A percentile compares a stretch with the other conserved stretches of the same genome.
Evolutionary conservation across 139 green algal genomes (phyloP).

Genomic region (Volvox africanus): DNA sequence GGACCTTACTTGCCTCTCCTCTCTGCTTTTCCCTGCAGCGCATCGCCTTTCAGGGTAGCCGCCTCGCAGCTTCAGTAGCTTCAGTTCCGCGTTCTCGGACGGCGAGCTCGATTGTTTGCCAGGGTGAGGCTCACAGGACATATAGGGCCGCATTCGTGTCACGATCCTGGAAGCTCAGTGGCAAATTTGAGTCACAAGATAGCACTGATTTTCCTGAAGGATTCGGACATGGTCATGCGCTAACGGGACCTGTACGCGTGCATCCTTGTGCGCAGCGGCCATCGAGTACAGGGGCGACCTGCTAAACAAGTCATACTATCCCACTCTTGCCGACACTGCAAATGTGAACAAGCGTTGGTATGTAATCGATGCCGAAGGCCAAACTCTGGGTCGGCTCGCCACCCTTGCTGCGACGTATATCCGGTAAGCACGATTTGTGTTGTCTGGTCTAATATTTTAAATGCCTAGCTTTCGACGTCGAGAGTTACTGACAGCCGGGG

Average conservation of each 20-base stretch:
- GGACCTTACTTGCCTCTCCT: neutral
- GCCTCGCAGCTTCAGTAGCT: neutral
- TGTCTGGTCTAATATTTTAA: neutral
- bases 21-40: conserved; percentile 6
- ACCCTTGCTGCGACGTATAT: conserved; percentile 89
- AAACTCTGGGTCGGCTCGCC: conserved; percentile 94
- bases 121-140: conserved; percentile 22
- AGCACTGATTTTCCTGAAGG: too few species aligned
- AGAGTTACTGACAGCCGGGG: too few species aligned
- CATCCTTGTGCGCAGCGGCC: neutral
- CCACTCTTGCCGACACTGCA: conserved; percentile 83
- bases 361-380: conserved; percentile 94
- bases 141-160: neutral
- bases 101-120: conserved; percentile 25
- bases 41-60: conserved; percentile 29
- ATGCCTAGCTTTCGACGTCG: neutral
- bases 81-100: neutral
- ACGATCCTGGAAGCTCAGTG: too few species aligned
- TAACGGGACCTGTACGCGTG: too few species aligned
- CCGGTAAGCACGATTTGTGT: conserved; percentile 54
- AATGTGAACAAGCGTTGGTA: conserved; percentile 93
- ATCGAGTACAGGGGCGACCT: conserved; percentile 75
- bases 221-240: too few species aligned
- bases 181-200: too few species aligned
- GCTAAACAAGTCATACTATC: conserved; percentile 98